A percentile compares a stretch with the other conserved stretches of the same genome.
These are phyloP conservation scores for Gyrodon tennesseensis DNA, from an alignment of 1,284 basidiomycete genomes.

Conservation along the genomic window DNA sequence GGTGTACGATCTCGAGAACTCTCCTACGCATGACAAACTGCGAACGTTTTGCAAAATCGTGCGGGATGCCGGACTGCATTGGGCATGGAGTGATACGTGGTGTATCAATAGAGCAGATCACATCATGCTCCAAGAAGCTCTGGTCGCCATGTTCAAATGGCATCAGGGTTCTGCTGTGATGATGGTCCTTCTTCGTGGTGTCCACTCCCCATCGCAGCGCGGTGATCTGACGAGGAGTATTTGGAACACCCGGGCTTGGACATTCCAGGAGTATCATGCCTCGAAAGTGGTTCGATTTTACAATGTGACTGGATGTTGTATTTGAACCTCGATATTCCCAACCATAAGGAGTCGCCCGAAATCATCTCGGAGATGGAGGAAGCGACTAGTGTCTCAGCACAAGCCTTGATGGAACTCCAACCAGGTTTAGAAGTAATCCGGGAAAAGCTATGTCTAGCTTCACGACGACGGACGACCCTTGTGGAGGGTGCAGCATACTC, in stretches of 20 bases:
- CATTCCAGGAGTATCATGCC: constrained; percentile 18
- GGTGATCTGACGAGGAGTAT: constrained; percentile 3
- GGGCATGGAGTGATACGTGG: constrained; percentile 20
- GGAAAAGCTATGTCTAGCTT: constrained; percentile 1
- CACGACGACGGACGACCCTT: not conserved
- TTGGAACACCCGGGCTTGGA: constrained; percentile 26
- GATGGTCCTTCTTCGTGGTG: constrained; percentile 18
- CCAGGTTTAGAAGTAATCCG: not conserved
- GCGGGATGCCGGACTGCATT: constrained; percentile 6
- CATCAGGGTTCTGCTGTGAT: constrained; percentile 5
- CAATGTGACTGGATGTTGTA: constrained; percentile 5
- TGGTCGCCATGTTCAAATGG: constrained; percentile 2
- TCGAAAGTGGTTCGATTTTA: constrained; percentile 4
- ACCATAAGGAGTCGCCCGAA: constrained; percentile 9
- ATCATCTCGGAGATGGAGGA: constrained; percentile 18
- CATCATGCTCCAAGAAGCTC: constrained; percentile 9
- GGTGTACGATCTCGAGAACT: constrained; percentile 21
- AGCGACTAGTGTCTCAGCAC: not conserved
- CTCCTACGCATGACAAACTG: constrained; percentile 22
- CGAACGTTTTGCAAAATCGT: constrained; percentile 16
- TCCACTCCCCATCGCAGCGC: not conserved
- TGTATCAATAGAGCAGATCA: constrained; percentile 16
- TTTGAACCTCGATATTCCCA: not conserved
- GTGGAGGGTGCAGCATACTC: constrained; percentile 7
- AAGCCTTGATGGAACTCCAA: constrained; percentile 3